Evolutionary conservation across 805 yeast species (phyloP).

Genomic region (Kurtzmaniella fragi): DNA sequence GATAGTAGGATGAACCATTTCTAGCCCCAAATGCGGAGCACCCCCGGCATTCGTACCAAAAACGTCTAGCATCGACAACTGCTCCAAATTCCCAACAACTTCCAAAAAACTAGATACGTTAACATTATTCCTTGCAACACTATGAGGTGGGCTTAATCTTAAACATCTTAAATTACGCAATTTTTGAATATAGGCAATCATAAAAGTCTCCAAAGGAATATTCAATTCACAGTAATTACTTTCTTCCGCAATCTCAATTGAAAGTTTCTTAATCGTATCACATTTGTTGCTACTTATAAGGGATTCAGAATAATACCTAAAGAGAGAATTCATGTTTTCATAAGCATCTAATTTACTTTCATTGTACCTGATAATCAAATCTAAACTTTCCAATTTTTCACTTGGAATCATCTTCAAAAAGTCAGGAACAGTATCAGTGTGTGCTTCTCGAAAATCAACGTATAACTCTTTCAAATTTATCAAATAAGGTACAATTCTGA

Average conservation of each 20-base stretch:
- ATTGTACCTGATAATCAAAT: constrained; percentile 38
- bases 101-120: constrained; percentile 12
- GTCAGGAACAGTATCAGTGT: constrained; percentile 34
- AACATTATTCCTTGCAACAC: constrained; percentile 12
- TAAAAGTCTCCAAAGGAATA: constrained; percentile 15
- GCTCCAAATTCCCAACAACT: constrained; percentile 19
- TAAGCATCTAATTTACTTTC: constrained; percentile 14
- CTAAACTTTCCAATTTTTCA: constrained; percentile 26
- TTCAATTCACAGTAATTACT: constrained; percentile 24
- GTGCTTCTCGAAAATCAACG: constrained; percentile 38
- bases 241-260: constrained; percentile 39
- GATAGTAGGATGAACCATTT: constrained; percentile 48
- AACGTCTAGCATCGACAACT: constrained; percentile 34
- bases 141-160: constrained; percentile 30
- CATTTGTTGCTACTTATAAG: constrained; percentile 9
- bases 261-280: constrained; percentile 22
- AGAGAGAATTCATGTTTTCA: constrained; percentile 6
- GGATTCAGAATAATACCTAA: constrained; percentile 12
- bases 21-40: constrained; percentile 50
- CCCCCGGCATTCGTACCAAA: constrained; percentile 50
- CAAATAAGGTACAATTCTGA: constrained; percentile 18
- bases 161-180: constrained; percentile 26
- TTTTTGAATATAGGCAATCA: constrained; percentile 10
- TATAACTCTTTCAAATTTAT: constrained; percentile 19
- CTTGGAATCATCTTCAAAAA: constrained; percentile 21